Evolutionary conservation across 2,329 filamentous ascomycete species (phyloP).

Genomic region (Thelonectria discophora): DNA sequence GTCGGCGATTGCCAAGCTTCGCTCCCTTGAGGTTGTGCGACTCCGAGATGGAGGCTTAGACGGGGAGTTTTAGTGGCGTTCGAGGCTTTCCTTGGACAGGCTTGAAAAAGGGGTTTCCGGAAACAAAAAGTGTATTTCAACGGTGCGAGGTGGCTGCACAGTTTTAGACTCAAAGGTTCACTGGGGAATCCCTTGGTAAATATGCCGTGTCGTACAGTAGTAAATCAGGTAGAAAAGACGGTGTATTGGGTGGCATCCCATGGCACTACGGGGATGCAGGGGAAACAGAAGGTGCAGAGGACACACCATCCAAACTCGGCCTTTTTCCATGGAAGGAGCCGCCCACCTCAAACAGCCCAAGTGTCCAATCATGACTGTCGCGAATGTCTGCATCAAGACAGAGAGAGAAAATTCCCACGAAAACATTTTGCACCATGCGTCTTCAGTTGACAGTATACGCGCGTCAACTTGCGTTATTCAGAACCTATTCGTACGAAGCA

Average conservation of each 20-base stretch:
- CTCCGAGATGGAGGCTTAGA: too few species aligned
- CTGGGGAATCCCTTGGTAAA: slow-evolving; percentile 23
- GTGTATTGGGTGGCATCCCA: slow-evolving; percentile 31
- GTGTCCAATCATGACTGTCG: slow-evolving; percentile 14
- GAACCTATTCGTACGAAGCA: too few species aligned
- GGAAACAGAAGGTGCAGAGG: slow-evolving; percentile 7
- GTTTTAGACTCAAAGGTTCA: slow-evolving; percentile 37
- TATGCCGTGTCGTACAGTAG: slow-evolving; percentile 22
- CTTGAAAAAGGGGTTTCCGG: slow-evolving; percentile 4
- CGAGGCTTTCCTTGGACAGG: neutral
- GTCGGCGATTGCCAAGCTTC: slow-evolving; percentile 14
- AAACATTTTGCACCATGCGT: neutral
- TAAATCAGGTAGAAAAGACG: slow-evolving; percentile 15
- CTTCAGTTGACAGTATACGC: slow-evolving; percentile 18
- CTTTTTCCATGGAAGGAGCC: too few species aligned
- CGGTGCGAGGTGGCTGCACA: neutral
- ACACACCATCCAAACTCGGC: neutral
- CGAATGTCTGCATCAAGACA: neutral
- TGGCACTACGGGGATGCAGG: slow-evolving; percentile 34
- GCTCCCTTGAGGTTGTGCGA: neutral
- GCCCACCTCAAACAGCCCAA: neutral
- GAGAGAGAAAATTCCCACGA: neutral
- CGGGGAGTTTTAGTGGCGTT: neutral
- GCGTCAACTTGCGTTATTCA: slow-evolving; percentile 8
- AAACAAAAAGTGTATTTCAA: slow-evolving; percentile 2